Evolutionary conservation across 1,139 yeast species (phyloP), one percentile per base, ranked within the genome.

Genomic region (Sugiyamaella castrensis): DNA sequence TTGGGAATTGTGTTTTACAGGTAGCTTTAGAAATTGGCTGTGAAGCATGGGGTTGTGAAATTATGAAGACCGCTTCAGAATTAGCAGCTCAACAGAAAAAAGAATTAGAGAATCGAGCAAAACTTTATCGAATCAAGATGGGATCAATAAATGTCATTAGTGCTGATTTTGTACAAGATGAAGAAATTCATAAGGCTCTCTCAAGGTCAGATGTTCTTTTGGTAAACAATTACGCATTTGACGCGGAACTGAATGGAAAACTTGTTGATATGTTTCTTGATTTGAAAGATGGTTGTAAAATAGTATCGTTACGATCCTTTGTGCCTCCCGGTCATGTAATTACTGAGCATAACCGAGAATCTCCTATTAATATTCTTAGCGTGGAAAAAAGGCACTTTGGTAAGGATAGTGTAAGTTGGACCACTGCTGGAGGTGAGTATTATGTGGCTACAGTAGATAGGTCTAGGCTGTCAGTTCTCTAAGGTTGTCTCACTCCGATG

Each of bases 1-100:
- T 91, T 4, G 98, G 96, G 0, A 89, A 89, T 62, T 87, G 96
- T 48, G 84, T 87, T 0, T 76, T 89, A 45, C 97, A 89, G 65
- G 95, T 96, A 0, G 89, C 96, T 0, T 68, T 89, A 28, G 96
- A 89, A 60, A 82, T 80, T 64, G 96, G 96, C 0, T 87, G 91
- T 52, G 72, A 73, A 45, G 82, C 95, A 65, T 88, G 87, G 61
- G 98, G 98, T 0, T 87, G 94, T 67, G 98, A 91, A 63, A 75
- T 91, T 40, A 89, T 88, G 95, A 76, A 77, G 29, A 84, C 84
- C 57, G 95, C 97, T 0, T 84, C 92, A 4, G 71, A 73, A 8
- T 70, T 89, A 42, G 86, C 95, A 0, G 73, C 71, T 37, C 56
- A 71, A 33, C 97, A 91, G 64, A 69, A 73, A 27, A 59, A 59